Evolutionary conservation across 768 basidiomycete genomes (phyloP).

Genomic region (Podaxis pistillaris): DNA sequence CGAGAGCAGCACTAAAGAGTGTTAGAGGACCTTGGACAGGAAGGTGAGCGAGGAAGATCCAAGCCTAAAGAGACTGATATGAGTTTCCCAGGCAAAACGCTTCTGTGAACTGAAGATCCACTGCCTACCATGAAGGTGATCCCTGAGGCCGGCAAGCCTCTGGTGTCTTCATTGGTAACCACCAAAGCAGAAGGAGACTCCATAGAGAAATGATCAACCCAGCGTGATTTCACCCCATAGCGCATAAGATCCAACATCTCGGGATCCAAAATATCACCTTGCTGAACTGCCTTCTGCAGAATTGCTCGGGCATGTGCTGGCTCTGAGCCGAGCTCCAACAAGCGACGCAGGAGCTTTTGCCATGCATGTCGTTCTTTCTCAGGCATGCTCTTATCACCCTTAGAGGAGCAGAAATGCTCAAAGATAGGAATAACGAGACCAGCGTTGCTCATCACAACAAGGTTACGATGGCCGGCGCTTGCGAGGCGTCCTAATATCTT

Average conservation of each 20-base stretch:
- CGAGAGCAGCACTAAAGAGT: slow-evolving; percentile 36
- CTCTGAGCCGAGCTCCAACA: slow-evolving; percentile 74
- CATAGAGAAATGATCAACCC: slow-evolving; percentile 78
- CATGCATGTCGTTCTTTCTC: slow-evolving; percentile 55
- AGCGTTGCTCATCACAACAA: slow-evolving; percentile 60
- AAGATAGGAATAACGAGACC: slow-evolving; percentile 57
- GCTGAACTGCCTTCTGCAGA: slow-evolving; percentile 54
- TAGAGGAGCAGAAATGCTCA: slow-evolving; percentile 35
- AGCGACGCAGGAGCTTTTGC: slow-evolving; percentile 60
- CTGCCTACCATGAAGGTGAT: slow-evolving; percentile 68
- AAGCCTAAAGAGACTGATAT: slow-evolving; percentile 33
- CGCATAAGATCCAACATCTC: slow-evolving; percentile 73
- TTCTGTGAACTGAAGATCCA: background rate
- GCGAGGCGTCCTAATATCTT: slow-evolving; percentile 65
- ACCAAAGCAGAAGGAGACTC: slow-evolving; percentile 53
- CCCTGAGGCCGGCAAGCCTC: slow-evolving; percentile 57
- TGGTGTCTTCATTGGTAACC: slow-evolving; percentile 44
- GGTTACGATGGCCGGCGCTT: slow-evolving; percentile 64
- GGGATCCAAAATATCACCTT: slow-evolving; percentile 50
- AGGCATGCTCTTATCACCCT: slow-evolving; percentile 20
- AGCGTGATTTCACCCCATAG: slow-evolving; percentile 67
- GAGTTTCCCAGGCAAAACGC: background rate
- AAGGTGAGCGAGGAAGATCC: slow-evolving; percentile 46
- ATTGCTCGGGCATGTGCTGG: slow-evolving; percentile 62
- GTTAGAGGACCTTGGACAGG: slow-evolving; percentile 31